These are phyloP conservation scores for Podaxis pistillaris DNA, from an alignment of 768 basidiomycete species.

Conservation along the genomic window DNA sequence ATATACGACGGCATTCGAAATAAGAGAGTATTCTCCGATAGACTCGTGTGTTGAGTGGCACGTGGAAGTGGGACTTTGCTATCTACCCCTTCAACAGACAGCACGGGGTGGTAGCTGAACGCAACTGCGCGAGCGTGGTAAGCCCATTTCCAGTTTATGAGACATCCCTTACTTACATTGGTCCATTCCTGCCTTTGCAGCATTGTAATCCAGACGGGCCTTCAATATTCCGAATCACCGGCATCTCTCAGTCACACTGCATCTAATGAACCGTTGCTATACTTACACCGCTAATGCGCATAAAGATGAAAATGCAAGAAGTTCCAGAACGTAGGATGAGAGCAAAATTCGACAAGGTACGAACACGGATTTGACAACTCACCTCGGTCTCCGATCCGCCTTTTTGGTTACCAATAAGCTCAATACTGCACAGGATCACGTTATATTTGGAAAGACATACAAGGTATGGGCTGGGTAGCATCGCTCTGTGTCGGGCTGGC, in stretches of 20 bases:
- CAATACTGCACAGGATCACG: not conserved
- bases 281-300: conserved; percentile 1
- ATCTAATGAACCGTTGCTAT: not conserved
- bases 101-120: not conserved
- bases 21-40: not conserved
- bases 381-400: not conserved
- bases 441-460: not conserved
- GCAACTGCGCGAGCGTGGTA: not conserved
- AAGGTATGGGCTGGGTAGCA: not conserved
- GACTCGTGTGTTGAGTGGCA: not conserved
- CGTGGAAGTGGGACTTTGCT: not conserved
- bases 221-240: not conserved
- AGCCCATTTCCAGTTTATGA: not conserved
- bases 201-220: not conserved
- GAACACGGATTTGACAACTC: not conserved
- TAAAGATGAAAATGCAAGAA: not conserved
- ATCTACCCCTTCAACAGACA: not conserved
- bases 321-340: not conserved
- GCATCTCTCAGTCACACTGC: not conserved
- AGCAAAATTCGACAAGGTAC: too few relatives aligned
- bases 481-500: not conserved
- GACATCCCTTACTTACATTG: not conserved
- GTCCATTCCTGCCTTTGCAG: conserved; percentile 6
- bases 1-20: not conserved
- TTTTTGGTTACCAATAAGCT: not conserved